Evolutionary conservation across 257 asterid species (phyloP).

Genomic region (Euphrasia confusa): DNA sequence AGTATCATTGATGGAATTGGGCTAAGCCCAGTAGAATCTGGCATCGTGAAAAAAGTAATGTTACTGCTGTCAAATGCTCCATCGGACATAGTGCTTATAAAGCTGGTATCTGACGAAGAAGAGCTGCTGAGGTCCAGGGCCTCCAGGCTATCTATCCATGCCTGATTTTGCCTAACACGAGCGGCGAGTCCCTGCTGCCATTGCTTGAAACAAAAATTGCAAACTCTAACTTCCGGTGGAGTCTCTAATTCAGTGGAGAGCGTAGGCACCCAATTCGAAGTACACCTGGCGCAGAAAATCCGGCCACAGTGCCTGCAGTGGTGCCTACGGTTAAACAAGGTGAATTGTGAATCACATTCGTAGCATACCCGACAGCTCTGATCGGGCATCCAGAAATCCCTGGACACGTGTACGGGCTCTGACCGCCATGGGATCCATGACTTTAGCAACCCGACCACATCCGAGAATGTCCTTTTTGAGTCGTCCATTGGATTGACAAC

Average conservation of each 20-base stretch:
- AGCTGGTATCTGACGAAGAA: constrained; percentile 64
- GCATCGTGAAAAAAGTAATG: constrained; percentile 44
- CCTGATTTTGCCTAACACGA: constrained; percentile 41
- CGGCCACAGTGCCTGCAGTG: constrained; percentile 88
- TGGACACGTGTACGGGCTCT: constrained; percentile 59
- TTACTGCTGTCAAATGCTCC: constrained; percentile 53
- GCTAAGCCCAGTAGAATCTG: constrained; percentile 51
- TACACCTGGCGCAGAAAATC: constrained; percentile 71
- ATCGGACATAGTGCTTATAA: constrained; percentile 65
- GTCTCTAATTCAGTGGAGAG: constrained; percentile 32
- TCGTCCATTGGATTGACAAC: constrained; percentile 51
- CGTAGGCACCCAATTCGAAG: constrained; percentile 59
- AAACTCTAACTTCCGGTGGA: constrained; percentile 62
- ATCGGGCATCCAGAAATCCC: constrained; percentile 99
- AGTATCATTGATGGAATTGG: constrained; percentile 39
- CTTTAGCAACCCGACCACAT: constrained; percentile 49
- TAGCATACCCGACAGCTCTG: constrained; percentile 83
- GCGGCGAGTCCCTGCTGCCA: constrained; percentile 47
- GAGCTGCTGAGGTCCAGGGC: constrained; percentile 40
- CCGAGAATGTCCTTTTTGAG: constrained; percentile 44
- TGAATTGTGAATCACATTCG: constrained; percentile 34
- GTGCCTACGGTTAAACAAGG: constrained; percentile 81
- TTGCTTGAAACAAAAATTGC: constrained; percentile 72
- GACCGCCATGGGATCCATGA: constrained; percentile 72
- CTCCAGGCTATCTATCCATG: constrained; percentile 44